A percentile compares a stretch with the other conserved stretches of the same genome.
phyloP scores from a whole-genome alignment of 139 green algal species.

The Bryopsis sp. region DNA sequence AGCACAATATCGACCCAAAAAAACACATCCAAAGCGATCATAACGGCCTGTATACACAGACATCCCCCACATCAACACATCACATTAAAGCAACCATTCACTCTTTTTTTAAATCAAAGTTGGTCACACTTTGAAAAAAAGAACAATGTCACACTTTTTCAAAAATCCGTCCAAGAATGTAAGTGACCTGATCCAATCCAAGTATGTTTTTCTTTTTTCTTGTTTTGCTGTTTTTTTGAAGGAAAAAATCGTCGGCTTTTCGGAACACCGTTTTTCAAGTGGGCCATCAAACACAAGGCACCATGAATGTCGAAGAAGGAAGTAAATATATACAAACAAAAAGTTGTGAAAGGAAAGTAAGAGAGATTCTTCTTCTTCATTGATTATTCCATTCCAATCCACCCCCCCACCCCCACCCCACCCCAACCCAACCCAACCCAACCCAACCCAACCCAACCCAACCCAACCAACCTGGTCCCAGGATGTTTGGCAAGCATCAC shows the following conservation, averaged over 20 bases:
- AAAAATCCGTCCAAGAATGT: slow-evolving; percentile 1
- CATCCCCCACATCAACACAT: background rate
- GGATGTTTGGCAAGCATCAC: slow-evolving; percentile 1
- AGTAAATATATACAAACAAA: background rate
- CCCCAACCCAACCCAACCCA: too few species aligned
- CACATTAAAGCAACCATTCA: background rate
- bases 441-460: too few species aligned
- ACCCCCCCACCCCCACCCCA: background rate
- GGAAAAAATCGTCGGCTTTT: too few species aligned
- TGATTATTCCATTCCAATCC: background rate
- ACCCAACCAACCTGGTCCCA: background rate
- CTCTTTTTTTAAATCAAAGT: background rate
- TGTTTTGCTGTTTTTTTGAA: too few species aligned
- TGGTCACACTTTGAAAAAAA: background rate
- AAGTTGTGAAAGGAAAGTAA: background rate
- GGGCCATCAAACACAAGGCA: background rate
- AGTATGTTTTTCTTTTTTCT: background rate
- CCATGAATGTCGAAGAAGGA: background rate
- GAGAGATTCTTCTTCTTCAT: background rate
- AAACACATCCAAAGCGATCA: slow-evolving; percentile 18
- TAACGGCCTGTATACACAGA: background rate
- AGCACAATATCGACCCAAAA: slow-evolving; percentile 25
- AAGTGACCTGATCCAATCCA: slow-evolving; percentile 5
- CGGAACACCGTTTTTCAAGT: too few species aligned
- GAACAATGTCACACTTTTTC: background rate